phyloP scores from a whole-genome alignment of 1,284 basidiomycete genomes.

The Termitomyces sp. region DNA sequence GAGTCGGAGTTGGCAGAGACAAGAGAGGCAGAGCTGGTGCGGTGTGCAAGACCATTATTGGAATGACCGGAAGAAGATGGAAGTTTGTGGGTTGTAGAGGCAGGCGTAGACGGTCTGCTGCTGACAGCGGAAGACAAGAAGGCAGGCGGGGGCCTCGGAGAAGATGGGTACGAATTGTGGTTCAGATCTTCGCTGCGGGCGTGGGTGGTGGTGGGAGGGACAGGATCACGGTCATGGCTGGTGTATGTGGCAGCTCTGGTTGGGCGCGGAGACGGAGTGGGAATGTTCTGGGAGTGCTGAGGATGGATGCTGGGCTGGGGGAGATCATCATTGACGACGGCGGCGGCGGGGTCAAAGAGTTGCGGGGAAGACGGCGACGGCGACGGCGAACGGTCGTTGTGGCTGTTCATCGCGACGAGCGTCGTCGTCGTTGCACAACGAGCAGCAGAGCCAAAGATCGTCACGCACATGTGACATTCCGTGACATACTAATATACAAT shows the following conservation, averaged over 20 bases:
- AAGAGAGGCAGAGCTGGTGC: constrained; percentile 40
- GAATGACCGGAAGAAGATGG: constrained; percentile 48
- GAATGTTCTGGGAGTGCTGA: constrained; percentile 15
- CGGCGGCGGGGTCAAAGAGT: constrained; percentile 10
- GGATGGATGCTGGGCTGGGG: constrained; percentile 7
- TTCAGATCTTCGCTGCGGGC: constrained; percentile 70
- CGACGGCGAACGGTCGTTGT: constrained; percentile 27
- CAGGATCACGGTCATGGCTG: constrained; percentile 48
- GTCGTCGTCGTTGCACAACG: background rate
- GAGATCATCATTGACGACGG: too few relatives aligned
- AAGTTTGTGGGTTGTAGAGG: constrained; percentile 38
- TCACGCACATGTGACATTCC: constrained; percentile 12
- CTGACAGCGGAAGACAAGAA: constrained; percentile 39
- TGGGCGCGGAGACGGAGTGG: constrained; percentile 37
- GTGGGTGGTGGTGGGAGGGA: constrained; percentile 35
- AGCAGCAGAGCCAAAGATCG: constrained; percentile 12
- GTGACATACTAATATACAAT: constrained; percentile 4
- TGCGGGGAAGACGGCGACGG: constrained; percentile 21
- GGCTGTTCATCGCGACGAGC: constrained; percentile 31
- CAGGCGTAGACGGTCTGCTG: constrained; percentile 51
- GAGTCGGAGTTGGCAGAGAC: constrained; percentile 45
- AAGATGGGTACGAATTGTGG: constrained; percentile 43
- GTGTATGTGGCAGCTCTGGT: constrained; percentile 58
- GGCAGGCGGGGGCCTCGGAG: constrained; percentile 43
- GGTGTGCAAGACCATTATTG: constrained; percentile 34